Percentiles rank a stretch among this genome's conserved stretches.
phyloP scores from a whole-genome alignment of 73 alveolate species.

The Paramecium biaurelia region DNA sequence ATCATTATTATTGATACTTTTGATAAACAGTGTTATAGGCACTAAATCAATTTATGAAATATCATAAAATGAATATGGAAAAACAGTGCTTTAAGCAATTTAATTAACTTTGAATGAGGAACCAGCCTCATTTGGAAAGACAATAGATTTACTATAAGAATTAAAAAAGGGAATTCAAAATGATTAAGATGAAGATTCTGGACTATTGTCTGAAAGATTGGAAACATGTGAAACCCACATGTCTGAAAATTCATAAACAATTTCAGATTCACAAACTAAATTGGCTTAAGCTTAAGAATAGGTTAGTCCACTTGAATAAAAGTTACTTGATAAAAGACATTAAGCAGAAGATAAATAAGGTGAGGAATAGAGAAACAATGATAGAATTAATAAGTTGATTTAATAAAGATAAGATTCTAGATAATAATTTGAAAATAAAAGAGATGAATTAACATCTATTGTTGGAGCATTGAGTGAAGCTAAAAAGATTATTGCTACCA shows the following conservation, averaged over 20 bases:
- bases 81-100: conserved; percentile 17
- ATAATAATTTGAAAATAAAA: not conserved
- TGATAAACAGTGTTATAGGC: not conserved
- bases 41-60: not conserved
- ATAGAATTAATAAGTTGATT: not conserved
- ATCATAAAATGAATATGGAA: conserved; percentile 25
- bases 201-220: not conserved
- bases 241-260: not conserved
- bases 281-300: not conserved
- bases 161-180: not conserved
- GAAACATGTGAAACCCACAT: not conserved
- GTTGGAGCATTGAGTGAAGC: conserved; percentile 19
- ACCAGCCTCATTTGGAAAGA: not conserved
- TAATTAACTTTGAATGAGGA: not conserved
- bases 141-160: not conserved
- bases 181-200: not conserved
- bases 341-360: not conserved
- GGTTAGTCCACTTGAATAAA: not conserved
- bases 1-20: not conserved
- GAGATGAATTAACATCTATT: conserved; percentile 21
- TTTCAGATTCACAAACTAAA: not conserved
- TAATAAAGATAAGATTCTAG: not conserved
- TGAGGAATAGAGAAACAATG: conserved; percentile 1
- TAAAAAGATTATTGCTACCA: not conserved
- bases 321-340: not conserved